Evolutionary conservation across 352 stramenopile species (phyloP).

Genomic region (Detonula confervacea): DNA sequence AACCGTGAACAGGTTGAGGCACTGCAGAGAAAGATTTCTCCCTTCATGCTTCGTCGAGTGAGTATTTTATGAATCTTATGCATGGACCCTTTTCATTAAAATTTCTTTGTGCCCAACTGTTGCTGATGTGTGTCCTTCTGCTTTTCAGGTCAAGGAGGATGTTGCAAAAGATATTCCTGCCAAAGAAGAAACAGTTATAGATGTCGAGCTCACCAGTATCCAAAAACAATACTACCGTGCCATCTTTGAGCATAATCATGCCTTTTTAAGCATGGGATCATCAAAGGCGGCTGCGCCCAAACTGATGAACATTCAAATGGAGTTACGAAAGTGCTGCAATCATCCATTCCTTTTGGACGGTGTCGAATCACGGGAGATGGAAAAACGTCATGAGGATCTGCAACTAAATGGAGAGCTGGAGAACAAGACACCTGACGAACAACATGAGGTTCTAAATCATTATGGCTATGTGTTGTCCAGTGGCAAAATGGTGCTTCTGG

Average conservation of each 20-base stretch:
- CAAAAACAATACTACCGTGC: constrained; percentile 98
- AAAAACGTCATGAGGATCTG: constrained; percentile 84
- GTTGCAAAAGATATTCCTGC: constrained; percentile 98
- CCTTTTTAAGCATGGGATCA: constrained; percentile 88
- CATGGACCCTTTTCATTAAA: not conserved
- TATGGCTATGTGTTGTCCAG: constrained; percentile 84
- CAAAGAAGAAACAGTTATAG: constrained; percentile 99
- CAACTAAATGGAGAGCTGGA: constrained; percentile 71
- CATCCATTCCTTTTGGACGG: constrained; percentile 98
- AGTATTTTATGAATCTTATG: not conserved
- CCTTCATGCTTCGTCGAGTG: constrained; percentile 98
- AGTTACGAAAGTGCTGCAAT: constrained; percentile 99
- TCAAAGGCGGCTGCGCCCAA: constrained; percentile 85
- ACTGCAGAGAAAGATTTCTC: constrained; percentile 95
- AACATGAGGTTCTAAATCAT: constrained; percentile 82
- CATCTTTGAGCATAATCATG: constrained; percentile 98
- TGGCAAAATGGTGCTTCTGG: constrained; percentile 98
- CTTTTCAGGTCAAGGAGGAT: constrained; percentile 93
- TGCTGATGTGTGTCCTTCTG: constrained; percentile 5
- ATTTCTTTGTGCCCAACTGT: not conserved
- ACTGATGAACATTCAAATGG: constrained; percentile 99
- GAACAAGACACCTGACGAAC: constrained; percentile 80
- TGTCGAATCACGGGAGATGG: constrained; percentile 97
- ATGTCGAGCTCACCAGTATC: constrained; percentile 99
- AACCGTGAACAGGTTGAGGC: constrained; percentile 95